Base-by-base conservation (phyloP, 164 flowering plant species). In the Magnolia kwangsiensis region DNA sequence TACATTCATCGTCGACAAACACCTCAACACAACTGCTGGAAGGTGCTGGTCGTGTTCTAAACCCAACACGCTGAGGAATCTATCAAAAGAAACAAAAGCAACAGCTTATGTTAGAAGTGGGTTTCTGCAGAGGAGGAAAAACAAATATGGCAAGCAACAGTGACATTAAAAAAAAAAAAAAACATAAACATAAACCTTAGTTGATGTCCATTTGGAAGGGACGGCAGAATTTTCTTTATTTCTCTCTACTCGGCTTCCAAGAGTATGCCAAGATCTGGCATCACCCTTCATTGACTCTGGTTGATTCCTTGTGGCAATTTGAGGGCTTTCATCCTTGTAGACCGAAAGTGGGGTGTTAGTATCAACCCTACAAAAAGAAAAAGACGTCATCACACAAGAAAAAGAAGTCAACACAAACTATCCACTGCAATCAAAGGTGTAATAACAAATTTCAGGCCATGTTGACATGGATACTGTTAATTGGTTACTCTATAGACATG, bases 1-100 rank as follows among this genome's bases (percentile, higher is more conserved):
- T 74, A 83, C 86, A 92, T 79, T 91, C 98, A 31, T 92, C 98
- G 72, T 93, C 98, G 76, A 95, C 90, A 78, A 93, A 95, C 79
- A 95, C 95, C 78, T 91, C 88, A 80, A 95, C 87, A 73, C 78
- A 23, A 51, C 88, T 67, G 72, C 84, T 76, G 55, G 89, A 23
- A 76, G 85, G 50, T 71, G 87, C 74, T 74, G 81, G 81, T 73
- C 73, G 87, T 77, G 79, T 72, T 81, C 89, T 84, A 51, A 81
- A 70, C 20, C 75, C 87, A 51, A 84, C 84, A 75, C 82, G 88
- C 71, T 83, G 89, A 13, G 92, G 93, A 77, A 93, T 83, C 97
- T 95, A 86, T 51, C 27, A 78, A 50, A 74, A 70, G 24, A 78
- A 72, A 24, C 5, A 49, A 31, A 58, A 51, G 18, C 29, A 58